phyloP scores from a whole-genome alignment of 2,329 filamentous ascomycete species.

The Ilyonectria destructans region DNA sequence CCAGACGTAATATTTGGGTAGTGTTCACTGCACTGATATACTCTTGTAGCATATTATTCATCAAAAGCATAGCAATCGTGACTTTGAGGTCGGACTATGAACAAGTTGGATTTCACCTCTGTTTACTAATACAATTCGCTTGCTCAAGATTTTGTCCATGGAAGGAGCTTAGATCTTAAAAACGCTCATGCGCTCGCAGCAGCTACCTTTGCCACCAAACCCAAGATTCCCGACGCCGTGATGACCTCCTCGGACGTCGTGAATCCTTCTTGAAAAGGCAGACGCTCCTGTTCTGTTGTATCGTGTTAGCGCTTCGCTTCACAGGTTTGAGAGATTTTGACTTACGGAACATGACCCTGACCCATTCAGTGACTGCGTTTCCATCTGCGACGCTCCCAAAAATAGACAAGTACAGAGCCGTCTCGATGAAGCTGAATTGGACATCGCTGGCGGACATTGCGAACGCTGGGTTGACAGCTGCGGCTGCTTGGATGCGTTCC shows the following conservation, averaged over 20 bases:
- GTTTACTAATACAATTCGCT: not conserved
- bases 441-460: conserved; percentile 14
- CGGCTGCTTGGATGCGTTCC: conserved; percentile 36
- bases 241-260: conserved; percentile 34
- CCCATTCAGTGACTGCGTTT: conserved; percentile 43
- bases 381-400: conserved; percentile 38
- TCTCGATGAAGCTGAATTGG: conserved; percentile 43
- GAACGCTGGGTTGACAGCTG: conserved; percentile 40
- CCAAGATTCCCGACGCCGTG: conserved; percentile 39
- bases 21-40: too few relatives aligned
- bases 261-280: conserved; percentile 43
- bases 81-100: not conserved
- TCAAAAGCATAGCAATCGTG: not conserved
- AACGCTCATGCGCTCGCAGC: conserved; percentile 24
- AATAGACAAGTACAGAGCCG: conserved; percentile 42
- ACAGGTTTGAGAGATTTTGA: not conserved
- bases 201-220: conserved; percentile 37
- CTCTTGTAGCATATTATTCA: too few relatives aligned
- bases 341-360: conserved; percentile 44
- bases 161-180: not conserved
- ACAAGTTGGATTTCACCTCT: not conserved
- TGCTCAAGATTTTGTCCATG: not conserved
- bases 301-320: conserved; percentile 8
- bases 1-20: too few relatives aligned
- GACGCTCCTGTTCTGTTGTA: conserved; percentile 37